Evolutionary conservation across 2,329 filamentous ascomycete species (phyloP).

Genomic region (Colletotrichum limetticola): DNA sequence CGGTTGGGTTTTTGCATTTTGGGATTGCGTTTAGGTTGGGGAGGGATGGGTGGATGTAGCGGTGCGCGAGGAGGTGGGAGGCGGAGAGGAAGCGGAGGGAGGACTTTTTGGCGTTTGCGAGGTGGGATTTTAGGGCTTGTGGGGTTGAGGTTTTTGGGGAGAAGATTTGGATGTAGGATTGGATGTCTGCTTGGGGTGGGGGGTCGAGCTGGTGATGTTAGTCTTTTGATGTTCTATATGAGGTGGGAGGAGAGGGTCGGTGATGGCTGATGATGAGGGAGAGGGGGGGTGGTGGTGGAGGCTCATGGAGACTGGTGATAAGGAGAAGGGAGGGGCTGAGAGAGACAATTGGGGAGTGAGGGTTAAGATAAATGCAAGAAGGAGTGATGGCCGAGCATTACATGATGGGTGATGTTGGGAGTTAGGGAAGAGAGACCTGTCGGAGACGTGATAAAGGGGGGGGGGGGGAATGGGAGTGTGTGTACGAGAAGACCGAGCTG

Average conservation of each 20-base stretch:
- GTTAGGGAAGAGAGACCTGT: no score
- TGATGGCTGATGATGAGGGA: background rate
- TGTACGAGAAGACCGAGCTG: no score
- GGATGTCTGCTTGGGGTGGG: conserved; percentile 67
- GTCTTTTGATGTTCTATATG: background rate
- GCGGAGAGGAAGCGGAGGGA: conserved; percentile 69
- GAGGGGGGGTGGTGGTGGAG: background rate
- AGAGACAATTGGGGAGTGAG: no score
- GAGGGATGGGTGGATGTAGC: conserved; percentile 60
- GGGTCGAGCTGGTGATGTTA: conserved; percentile 48
- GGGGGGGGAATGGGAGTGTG: no score
- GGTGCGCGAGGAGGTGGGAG: conserved; percentile 63
- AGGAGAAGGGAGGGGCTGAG: no score
- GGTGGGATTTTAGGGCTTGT: conserved; percentile 71
- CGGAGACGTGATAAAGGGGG: no score
- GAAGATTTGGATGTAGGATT: conserved; percentile 76
- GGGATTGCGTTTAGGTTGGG: conserved; percentile 53
- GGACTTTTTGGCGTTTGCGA: conserved; percentile 71
- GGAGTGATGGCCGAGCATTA: no score
- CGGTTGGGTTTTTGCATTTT: conserved; percentile 54
- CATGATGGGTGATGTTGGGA: background rate
- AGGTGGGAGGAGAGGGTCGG: background rate
- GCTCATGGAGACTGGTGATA: background rate
- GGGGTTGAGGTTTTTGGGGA: conserved; percentile 66
- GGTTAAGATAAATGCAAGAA: no score